Percentiles rank a stretch among this genome's conserved stretches.
phyloP scores from a whole-genome alignment of 257 asterid genomes.

The Ilex asprella region DNA sequence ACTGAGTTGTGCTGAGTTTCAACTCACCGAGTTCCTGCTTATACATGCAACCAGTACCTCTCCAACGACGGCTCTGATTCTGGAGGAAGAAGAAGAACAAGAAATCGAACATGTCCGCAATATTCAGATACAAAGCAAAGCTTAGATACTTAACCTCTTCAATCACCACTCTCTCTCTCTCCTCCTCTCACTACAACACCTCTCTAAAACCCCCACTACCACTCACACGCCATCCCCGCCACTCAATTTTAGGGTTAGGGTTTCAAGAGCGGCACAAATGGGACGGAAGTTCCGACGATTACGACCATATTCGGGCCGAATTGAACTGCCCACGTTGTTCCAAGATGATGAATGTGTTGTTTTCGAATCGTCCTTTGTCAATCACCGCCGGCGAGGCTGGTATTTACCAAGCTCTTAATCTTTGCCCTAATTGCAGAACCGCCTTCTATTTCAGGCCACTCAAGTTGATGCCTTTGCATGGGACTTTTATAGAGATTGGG shows the following conservation, averaged over 20 bases:
- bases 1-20: too few species aligned
- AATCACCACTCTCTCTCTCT: constrained; percentile 8
- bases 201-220: constrained; percentile 13
- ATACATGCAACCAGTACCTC: too few species aligned
- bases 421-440: constrained; percentile 69
- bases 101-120: constrained; percentile 34
- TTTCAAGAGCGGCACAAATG: constrained; percentile 58
- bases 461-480: constrained; percentile 82
- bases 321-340: constrained; percentile 84
- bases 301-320: constrained; percentile 70
- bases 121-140: constrained; percentile 41
- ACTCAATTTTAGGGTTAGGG: constrained; percentile 26
- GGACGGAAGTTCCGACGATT: constrained; percentile 67
- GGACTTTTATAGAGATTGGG: constrained; percentile 85
- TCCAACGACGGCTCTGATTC: too few species aligned
- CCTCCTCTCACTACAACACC: constrained; percentile 26
- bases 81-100: not conserved
- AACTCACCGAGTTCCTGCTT: too few species aligned
- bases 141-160: constrained; percentile 36
- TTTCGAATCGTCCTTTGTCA: constrained; percentile 84
- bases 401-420: constrained; percentile 72
- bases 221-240: constrained; percentile 13
- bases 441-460: constrained; percentile 83
- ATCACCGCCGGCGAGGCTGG: constrained; percentile 55
- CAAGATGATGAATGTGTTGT: constrained; percentile 51